Evolutionary conservation across 352 stramenopile species (phyloP).

Genomic region (Phytophthora capsici): DNA sequence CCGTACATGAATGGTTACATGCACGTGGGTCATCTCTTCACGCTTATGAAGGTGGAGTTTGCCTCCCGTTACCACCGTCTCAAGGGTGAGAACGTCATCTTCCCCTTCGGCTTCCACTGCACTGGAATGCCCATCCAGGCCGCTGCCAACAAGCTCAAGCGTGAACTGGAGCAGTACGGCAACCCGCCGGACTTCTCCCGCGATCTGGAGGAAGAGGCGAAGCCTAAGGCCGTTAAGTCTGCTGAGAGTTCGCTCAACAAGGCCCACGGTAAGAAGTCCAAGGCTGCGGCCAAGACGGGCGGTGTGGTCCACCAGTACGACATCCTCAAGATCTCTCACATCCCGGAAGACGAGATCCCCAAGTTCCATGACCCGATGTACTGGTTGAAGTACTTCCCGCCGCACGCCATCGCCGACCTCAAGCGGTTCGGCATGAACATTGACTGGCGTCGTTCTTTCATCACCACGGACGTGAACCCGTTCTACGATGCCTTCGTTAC

Average conservation of each 20-base stretch:
- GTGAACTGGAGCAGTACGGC: conserved; percentile 95
- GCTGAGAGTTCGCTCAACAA: conserved; percentile 85
- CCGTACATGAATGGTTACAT: conserved; percentile 99
- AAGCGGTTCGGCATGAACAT: conserved; percentile 97
- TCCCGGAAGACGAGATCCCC: conserved; percentile 95
- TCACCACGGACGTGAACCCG: conserved; percentile 99
- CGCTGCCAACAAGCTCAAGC: conserved; percentile 99
- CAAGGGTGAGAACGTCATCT: conserved; percentile 99
- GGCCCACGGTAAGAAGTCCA: conserved; percentile 97
- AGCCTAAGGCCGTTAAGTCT: conserved; percentile 56
- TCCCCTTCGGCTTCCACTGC: conserved; percentile 99
- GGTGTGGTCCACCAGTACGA: conserved; percentile 98
- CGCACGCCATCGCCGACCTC: conserved; percentile 96
- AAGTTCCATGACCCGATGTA: conserved; percentile 97
- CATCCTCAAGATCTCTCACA: conserved; percentile 96
- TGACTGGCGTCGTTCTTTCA: conserved; percentile 99
- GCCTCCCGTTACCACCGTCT: conserved; percentile 94
- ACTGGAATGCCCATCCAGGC: conserved; percentile 99
- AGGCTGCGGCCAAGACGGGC: conserved; percentile 98
- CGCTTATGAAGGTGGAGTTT: conserved; percentile 98
- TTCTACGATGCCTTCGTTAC: conserved; percentile 99
- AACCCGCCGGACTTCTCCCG: conserved; percentile 92
- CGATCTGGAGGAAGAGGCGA: conserved; percentile 17
- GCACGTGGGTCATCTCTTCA: conserved; percentile 98
- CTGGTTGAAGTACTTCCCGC: conserved; percentile 99